These are phyloP conservation scores for Limonium bicolor DNA, from an alignment of 148 eudicot genomes.

Conservation along the genomic window DNA sequence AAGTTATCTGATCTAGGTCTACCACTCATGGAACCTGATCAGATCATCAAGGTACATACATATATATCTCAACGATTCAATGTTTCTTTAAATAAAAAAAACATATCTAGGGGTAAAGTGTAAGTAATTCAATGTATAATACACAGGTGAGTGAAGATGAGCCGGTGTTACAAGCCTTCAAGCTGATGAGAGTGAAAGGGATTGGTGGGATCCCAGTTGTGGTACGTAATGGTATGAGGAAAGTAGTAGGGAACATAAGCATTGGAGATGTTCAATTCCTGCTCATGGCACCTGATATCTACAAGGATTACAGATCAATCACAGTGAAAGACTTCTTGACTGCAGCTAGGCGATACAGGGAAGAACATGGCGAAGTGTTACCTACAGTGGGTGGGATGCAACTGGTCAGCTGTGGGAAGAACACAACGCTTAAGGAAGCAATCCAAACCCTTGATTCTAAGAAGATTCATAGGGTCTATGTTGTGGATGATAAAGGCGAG, in stretches of 20 bases:
- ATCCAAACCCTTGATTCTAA: constrained; percentile 55
- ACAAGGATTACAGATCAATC: constrained; percentile 90
- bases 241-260: constrained; percentile 88
- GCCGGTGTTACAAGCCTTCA: constrained; percentile 85
- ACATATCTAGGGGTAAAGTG: neutral
- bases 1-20: constrained; percentile 67
- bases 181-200: constrained; percentile 68
- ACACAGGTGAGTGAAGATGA: constrained; percentile 72
- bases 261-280: constrained; percentile 86
- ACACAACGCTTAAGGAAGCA: constrained; percentile 49
- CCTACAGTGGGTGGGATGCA: constrained; percentile 33
- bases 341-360: constrained; percentile 56
- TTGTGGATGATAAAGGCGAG: constrained; percentile 49
- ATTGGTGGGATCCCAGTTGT: constrained; percentile 83
- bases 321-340: constrained; percentile 78
- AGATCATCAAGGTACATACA: constrained; percentile 43
- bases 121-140: neutral
- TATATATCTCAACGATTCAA: neutral
- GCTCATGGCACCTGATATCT: constrained; percentile 70
- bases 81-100: neutral
- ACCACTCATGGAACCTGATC: constrained; percentile 52
- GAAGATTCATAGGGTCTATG: constrained; percentile 79
- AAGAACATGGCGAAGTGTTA: constrained; percentile 28
- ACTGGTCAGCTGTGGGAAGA: constrained; percentile 46
- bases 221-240: constrained; percentile 48